Conservation (phyloP, 306 rosid species). For the Cicer cuneatum region DNA sequence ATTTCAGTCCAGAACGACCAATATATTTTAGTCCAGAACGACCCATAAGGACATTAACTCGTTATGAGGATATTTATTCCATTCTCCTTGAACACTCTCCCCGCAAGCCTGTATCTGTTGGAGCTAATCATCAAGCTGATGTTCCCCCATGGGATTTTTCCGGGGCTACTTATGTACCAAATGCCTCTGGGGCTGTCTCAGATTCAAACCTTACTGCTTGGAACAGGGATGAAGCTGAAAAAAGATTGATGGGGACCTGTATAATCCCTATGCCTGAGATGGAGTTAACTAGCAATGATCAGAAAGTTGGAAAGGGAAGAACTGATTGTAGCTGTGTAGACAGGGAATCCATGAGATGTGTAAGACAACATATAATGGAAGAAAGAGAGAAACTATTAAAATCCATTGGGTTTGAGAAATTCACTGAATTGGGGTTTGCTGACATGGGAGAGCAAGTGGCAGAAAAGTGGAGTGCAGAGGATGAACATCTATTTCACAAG, state of each 20-base stretch:
- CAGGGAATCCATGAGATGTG: slow-evolving; percentile 66
- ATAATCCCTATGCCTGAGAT: slow-evolving; percentile 76
- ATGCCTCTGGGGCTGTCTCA: slow-evolving; percentile 40
- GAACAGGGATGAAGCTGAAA: slow-evolving; percentile 48
- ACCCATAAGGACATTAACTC: slow-evolving; percentile 63
- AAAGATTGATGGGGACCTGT: slow-evolving; percentile 66
- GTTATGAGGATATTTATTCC: slow-evolving; percentile 70
- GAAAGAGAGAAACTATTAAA: slow-evolving; percentile 61
- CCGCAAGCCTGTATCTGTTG: slow-evolving; percentile 66
- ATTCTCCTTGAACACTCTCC: slow-evolving; percentile 70
- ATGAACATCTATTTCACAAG: slow-evolving; percentile 69
- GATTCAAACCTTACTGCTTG: slow-evolving; percentile 36
- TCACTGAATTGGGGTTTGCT: slow-evolving; percentile 61
- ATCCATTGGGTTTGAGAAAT: slow-evolving; percentile 65
- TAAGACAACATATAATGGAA: slow-evolving; percentile 68
- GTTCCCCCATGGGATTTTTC: slow-evolving; percentile 63
- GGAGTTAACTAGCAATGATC: slow-evolving; percentile 38
- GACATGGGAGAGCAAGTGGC: slow-evolving; percentile 91
- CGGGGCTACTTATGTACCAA: slow-evolving; percentile 10
- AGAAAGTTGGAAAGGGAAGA: slow-evolving; percentile 69
- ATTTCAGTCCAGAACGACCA: slow-evolving; percentile 62
- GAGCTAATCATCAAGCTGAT: slow-evolving; percentile 76
- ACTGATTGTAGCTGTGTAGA: slow-evolving; percentile 73
- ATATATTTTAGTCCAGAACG: slow-evolving; percentile 60
- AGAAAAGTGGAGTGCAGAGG: slow-evolving; percentile 69